Evolutionary conservation across 2,329 filamentous ascomycete genomes (phyloP).

Genomic region (Curvularia sp.): DNA sequence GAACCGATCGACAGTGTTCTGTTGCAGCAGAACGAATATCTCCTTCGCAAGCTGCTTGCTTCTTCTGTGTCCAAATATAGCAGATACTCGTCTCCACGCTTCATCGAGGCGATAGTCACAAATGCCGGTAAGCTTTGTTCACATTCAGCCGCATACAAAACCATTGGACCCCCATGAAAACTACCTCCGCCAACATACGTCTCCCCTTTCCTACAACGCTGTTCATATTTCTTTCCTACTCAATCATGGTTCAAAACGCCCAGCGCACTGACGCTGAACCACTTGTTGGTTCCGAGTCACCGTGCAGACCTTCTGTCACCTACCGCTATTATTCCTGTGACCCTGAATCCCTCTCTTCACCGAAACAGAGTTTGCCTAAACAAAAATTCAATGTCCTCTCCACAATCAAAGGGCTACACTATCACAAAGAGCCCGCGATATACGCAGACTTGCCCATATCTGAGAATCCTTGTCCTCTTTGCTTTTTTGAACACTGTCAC

Average conservation of each 20-base stretch:
- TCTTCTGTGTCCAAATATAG: constrained; percentile 23
- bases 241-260: constrained; percentile 22
- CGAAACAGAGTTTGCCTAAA: constrained; percentile 9
- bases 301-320: constrained; percentile 24
- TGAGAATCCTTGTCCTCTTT: constrained; percentile 39
- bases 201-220: background rate
- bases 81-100: constrained; percentile 10
- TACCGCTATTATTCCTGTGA: constrained; percentile 13
- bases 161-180: constrained; percentile 4
- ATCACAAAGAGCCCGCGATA: constrained; percentile 31
- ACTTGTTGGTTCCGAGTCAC: constrained; percentile 18
- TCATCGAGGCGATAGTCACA: constrained; percentile 14
- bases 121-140: constrained; percentile 41
- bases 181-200: background rate
- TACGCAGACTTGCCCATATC: constrained; percentile 38
- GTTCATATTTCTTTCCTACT: background rate
- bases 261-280: constrained; percentile 17
- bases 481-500: constrained; percentile 34
- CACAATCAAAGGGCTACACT: constrained; percentile 30
- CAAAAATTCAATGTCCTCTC: constrained; percentile 6
- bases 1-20: background rate
- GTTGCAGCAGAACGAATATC: constrained; percentile 19
- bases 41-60: constrained; percentile 8
- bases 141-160: constrained; percentile 16
- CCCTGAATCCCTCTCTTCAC: constrained; percentile 11